Evolutionary conservation across 306 rosid genomes (phyloP).

Genomic region (Cercis canadensis): DNA sequence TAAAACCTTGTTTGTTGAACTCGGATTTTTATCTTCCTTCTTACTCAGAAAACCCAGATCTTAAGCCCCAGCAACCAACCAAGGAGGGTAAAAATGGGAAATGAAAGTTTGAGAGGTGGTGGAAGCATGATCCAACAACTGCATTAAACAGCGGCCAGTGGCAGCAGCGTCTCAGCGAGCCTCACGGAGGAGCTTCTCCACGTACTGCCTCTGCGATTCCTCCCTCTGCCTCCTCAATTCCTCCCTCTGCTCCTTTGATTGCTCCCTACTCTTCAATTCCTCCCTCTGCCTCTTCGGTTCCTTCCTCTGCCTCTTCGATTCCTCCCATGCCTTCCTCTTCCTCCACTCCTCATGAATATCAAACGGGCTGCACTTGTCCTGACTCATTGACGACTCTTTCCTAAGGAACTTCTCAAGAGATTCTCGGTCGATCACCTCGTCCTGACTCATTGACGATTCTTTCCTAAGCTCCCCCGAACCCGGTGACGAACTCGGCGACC

Average conservation of each 20-base stretch:
- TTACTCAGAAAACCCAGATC: too few species aligned
- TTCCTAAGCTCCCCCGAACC: constrained; percentile 42
- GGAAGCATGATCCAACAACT: background rate
- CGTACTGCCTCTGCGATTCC: constrained; percentile 57
- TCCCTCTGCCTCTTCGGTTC: constrained; percentile 80
- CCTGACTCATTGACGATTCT: constrained; percentile 57
- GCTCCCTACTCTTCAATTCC: too few species aligned
- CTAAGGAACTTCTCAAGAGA: constrained; percentile 51
- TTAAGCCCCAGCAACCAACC: too few species aligned
- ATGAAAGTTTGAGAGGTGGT: too few species aligned
- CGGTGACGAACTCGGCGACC: constrained; percentile 43
- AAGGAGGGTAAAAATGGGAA: too few species aligned
- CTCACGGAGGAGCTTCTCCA: constrained; percentile 44
- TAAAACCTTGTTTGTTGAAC: background rate
- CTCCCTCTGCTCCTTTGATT: too few species aligned
- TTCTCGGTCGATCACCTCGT: constrained; percentile 37
- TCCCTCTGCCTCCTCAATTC: constrained; percentile 70
- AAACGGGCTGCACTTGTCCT: too few species aligned
- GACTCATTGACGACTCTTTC: constrained; percentile 80
- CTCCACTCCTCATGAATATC: too few species aligned
- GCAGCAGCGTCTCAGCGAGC: constrained; percentile 16
- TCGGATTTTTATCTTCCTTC: background rate
- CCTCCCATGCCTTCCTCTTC: too few species aligned
- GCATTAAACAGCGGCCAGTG: background rate
- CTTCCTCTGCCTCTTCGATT: constrained; percentile 94